Evolutionary conservation across 179 eudicot species (phyloP).

Genomic region (Vitellaria paradoxa): DNA sequence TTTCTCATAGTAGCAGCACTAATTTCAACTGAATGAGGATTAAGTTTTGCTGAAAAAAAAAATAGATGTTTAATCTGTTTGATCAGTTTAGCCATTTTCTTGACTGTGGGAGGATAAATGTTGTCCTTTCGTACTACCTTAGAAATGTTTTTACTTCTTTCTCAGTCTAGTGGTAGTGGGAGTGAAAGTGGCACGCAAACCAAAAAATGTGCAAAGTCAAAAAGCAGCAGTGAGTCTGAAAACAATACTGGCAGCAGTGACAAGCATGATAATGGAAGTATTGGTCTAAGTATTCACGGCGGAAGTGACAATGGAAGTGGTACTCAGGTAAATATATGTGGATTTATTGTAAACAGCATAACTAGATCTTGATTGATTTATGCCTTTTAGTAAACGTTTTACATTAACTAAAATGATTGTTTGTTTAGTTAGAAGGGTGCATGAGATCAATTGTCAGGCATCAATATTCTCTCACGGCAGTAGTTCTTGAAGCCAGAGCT

Average conservation of each 20-base stretch:
- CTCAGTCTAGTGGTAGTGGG: slow-evolving; percentile 59
- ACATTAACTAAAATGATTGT: neutral
- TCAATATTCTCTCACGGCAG: neutral
- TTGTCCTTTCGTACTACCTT: neutral
- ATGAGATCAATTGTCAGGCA: neutral
- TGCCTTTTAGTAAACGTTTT: neutral
- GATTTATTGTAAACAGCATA: neutral
- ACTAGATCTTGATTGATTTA: neutral
- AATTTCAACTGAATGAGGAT: neutral
- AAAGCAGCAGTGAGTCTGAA: slow-evolving; percentile 40
- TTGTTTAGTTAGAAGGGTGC: neutral
- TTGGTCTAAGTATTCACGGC: slow-evolving; percentile 32
- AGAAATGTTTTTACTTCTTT: slow-evolving; percentile 11
- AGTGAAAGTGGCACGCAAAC: slow-evolving; percentile 55
- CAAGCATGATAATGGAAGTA: slow-evolving; percentile 43
- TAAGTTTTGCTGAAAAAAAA: neutral
- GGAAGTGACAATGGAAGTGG: slow-evolving; percentile 78
- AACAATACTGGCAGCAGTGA: slow-evolving; percentile 42
- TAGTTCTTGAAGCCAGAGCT: neutral
- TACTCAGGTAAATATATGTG: slow-evolving; percentile 47
- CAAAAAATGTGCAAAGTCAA: slow-evolving; percentile 32
- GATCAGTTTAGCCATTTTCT: neutral
- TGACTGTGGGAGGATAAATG: neutral
- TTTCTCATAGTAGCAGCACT: neutral
- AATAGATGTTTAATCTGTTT: neutral